Conservation (phyloP, 805 yeast genomes). For the Candida dajiaensis region DNA sequence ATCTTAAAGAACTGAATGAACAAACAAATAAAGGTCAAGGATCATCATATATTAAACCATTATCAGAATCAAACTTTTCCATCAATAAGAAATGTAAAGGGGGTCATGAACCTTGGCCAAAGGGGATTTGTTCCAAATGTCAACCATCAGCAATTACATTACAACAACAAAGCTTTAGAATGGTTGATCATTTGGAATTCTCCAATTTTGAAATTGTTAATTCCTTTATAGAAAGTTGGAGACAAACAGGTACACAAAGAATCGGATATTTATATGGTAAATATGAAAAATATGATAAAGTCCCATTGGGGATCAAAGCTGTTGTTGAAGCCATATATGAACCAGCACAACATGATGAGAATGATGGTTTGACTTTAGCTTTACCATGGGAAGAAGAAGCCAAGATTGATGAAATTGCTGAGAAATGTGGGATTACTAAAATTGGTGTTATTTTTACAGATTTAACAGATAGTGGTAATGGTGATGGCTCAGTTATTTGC, state of each 20-base stretch:
- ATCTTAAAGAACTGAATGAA: conserved; percentile 67
- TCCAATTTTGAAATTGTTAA: conserved; percentile 69
- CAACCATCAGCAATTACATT: conserved; percentile 94
- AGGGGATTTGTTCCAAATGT: conserved; percentile 91
- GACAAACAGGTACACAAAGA: conserved; percentile 81
- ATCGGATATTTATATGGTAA: conserved; percentile 80
- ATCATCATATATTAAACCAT: conserved; percentile 74
- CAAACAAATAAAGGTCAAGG: conserved; percentile 47
- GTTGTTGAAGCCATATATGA: conserved; percentile 92
- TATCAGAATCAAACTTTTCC: conserved; percentile 62
- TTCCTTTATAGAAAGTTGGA: conserved; percentile 86
- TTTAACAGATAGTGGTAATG: conserved; percentile 77
- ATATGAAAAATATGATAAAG: conserved; percentile 71
- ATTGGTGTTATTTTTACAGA: conserved; percentile 90
- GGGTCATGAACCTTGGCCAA: conserved; percentile 93
- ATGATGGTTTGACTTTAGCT: conserved; percentile 75
- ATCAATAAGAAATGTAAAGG: conserved; percentile 61
- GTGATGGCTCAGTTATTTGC: conserved; percentile 85
- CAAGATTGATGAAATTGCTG: conserved; percentile 48
- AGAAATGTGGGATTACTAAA: conserved; percentile 53
- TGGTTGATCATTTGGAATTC: conserved; percentile 97
- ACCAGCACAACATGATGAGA: conserved; percentile 81
- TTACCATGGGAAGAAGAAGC: conserved; percentile 45
- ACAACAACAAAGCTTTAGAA: conserved; percentile 82
- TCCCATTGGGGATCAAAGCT: conserved; percentile 91